Evolutionary conservation across 352 stramenopile species (phyloP).

Genomic region (Phytopythium vexans): DNA sequence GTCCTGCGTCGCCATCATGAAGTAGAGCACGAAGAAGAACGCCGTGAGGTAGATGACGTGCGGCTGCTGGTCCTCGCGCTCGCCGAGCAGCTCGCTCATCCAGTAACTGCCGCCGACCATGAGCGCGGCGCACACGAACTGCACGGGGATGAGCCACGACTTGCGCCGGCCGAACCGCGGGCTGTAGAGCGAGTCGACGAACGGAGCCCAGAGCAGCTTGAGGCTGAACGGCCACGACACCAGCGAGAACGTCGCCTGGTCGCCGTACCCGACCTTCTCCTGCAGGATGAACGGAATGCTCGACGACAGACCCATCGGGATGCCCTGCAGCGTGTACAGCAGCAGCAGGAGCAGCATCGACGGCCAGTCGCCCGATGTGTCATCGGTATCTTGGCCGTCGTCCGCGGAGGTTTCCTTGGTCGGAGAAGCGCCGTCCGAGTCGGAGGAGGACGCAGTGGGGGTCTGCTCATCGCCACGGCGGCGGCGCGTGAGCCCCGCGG

Average conservation of each 20-base stretch:
- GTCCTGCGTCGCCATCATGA: conserved; percentile 99
- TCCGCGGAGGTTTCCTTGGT: conserved; percentile 8
- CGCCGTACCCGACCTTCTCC: conserved; percentile 96
- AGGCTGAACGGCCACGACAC: conserved; percentile 98
- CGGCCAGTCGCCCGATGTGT: conserved; percentile 54
- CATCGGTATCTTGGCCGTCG: conserved; percentile 20
- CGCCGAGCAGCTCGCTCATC: conserved; percentile 85
- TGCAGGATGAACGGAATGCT: conserved; percentile 98
- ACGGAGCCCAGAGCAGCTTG: conserved; percentile 98
- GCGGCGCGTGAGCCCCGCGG: no score
- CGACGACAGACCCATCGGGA: conserved; percentile 97
- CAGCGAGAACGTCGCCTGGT: conserved; percentile 97
- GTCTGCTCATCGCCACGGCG: no score
- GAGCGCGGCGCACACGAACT: conserved; percentile 93
- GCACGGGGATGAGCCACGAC: conserved; percentile 97
- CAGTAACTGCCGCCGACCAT: conserved; percentile 92
- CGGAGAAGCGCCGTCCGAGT: conserved; percentile 4
- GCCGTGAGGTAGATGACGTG: conserved; percentile 92
- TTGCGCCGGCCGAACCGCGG: conserved; percentile 91
- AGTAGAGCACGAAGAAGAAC: conserved; percentile 98
- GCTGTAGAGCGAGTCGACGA: conserved; percentile 95
- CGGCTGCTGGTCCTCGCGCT: conserved; percentile 70
- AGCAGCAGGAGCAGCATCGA: conserved; percentile 93
- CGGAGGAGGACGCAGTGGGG: conserved; percentile 2
- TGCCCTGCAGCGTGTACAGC: conserved; percentile 98